Evolutionary conservation across 805 yeast genomes (phyloP), one percentile per base, ranked within the genome.

Genomic region (Cyberlindnera maritima): DNA sequence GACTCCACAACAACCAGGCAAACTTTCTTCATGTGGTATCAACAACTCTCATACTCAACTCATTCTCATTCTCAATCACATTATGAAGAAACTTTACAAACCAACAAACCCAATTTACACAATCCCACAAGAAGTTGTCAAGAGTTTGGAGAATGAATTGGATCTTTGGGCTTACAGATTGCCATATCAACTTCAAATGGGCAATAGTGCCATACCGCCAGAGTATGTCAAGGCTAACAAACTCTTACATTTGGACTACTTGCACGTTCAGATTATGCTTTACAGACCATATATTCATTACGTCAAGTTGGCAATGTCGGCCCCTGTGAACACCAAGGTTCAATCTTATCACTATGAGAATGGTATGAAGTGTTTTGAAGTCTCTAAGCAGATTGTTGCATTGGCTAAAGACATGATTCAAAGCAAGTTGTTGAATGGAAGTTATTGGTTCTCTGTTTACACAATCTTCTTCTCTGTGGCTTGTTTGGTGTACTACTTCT

Each of bases 361-460:
- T 51, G 96, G 96, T 0, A 74, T 85, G 57, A 88, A 88, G 59
- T 90, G 96, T 64, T 85, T 91, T 46, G 83, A 83, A 48, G 89
- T 88, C 5, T 88, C 96, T 0, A 73, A 96, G 49, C 76, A 84
- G 57, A 96, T 85, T 23, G 88, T 90, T 14, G 78, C 83, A 56
- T 64, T 89, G 48, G 91, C 96, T 0, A 81, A 86, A 56, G 89
- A 85, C 52, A 80, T 90, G 88, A 80, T 86, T 47, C 76, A 79
- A 51, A 80, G 81, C 49, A 77, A 85, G 50, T 70, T 87, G 57
- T 69, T 90, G 48, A 80, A 87, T 54, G 96, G 96, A 2, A 87
- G 96, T 0, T 91, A 90, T 63, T 89, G 97, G 96, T 90, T 88
- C 60, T 84, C 94, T n/a, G 83, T 86, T 63, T 90, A 90, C 64